Evolutionary conservation across 2,329 filamentous ascomycete genomes (phyloP).

Genomic region (Hypoxylon sp.): DNA sequence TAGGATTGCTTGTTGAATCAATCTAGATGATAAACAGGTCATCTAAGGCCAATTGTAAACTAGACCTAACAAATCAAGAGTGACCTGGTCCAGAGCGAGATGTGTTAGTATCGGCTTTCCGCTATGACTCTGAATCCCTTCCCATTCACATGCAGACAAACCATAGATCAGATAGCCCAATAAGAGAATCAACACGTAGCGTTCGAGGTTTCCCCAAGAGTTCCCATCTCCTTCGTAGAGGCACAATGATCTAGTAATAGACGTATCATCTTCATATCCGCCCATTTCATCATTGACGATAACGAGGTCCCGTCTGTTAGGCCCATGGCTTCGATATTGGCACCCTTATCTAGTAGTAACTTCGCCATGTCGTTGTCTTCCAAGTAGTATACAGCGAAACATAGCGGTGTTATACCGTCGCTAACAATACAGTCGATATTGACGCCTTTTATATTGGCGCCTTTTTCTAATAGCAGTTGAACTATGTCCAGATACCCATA

Average conservation of each 20-base stretch:
- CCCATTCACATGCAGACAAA: neutral
- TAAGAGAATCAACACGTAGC: neutral
- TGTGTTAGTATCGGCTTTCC: too few species aligned
- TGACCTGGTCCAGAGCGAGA: too few species aligned
- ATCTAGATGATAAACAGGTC: too few species aligned
- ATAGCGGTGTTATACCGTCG: neutral
- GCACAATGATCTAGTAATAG: neutral
- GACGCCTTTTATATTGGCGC: neutral
- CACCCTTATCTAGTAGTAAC: neutral
- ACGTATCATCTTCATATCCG: neutral
- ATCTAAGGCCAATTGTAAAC: too few species aligned
- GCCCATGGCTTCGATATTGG: neutral
- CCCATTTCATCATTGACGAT: neutral
- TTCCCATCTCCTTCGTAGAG: neutral
- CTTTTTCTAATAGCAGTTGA: slow-evolving; percentile 4
- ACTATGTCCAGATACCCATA: neutral
- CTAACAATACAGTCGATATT: neutral
- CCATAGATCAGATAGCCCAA: neutral
- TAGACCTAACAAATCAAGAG: too few species aligned
- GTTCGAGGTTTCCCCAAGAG: neutral
- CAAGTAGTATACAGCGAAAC: neutral
- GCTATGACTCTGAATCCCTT: too few species aligned
- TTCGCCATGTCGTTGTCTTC: neutral
- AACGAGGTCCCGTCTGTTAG: neutral
- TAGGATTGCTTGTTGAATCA: too few species aligned